phyloP scores from a whole-genome alignment of 2,329 filamentous ascomycete genomes.

The Cordyceps cateniannulata region DNA sequence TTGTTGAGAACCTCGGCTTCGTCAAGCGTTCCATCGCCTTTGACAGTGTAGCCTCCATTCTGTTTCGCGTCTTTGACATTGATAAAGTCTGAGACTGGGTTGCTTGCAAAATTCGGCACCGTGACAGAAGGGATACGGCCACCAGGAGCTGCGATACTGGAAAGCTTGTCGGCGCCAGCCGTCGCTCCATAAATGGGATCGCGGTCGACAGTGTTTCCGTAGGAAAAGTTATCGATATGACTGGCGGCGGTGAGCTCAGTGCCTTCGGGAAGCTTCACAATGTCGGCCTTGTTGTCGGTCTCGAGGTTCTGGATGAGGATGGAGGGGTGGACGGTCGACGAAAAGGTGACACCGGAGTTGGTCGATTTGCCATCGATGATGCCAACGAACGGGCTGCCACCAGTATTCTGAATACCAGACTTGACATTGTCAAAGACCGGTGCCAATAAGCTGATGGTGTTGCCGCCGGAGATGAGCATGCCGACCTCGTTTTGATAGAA shows the following conservation, averaged over 20 bases:
- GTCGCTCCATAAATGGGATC: conserved; percentile 32
- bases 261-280: conserved; percentile 26
- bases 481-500: conserved; percentile 36
- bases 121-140: conserved; percentile 30
- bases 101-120: conserved; percentile 33
- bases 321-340: conserved; percentile 31
- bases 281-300: conserved; percentile 32
- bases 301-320: conserved; percentile 37
- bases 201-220: conserved; percentile 34
- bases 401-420: conserved; percentile 30
- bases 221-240: conserved; percentile 34
- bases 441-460: conserved; percentile 33
- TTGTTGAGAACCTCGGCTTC: conserved; percentile 32
- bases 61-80: conserved; percentile 32
- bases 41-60: conserved; percentile 24
- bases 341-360: conserved; percentile 35
- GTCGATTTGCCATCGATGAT: conserved; percentile 34
- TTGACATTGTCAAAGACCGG: conserved; percentile 35
- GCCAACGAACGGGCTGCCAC: conserved; percentile 33
- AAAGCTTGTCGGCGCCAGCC: conserved; percentile 25
- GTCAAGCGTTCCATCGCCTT: conserved; percentile 32
- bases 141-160: conserved; percentile 28
- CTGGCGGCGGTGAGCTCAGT: conserved; percentile 24
- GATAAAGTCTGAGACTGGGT: conserved; percentile 23
- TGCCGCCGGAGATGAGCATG: conserved; percentile 24